A percentile compares a stretch with the other conserved stretches of the same genome.
phyloP scores from a whole-genome alignment of 2,329 filamentous ascomycete genomes.

The Talaromyces sp. region DNA sequence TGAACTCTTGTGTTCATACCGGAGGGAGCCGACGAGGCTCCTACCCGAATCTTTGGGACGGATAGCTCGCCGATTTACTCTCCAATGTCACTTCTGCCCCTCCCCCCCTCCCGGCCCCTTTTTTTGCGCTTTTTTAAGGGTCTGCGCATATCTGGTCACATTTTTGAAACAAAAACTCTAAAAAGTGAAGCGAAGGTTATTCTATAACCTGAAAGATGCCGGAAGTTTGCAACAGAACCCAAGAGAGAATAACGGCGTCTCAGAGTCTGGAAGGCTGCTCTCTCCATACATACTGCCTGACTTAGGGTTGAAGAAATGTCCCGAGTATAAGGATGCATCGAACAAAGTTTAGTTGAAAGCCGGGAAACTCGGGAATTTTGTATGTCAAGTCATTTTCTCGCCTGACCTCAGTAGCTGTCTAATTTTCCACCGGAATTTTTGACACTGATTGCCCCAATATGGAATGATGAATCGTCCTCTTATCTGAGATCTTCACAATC shows the following conservation, averaged over 20 bases:
- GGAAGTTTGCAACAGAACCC: neutral
- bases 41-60: neutral
- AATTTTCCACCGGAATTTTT: neutral
- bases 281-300: neutral
- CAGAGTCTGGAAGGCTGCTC: neutral
- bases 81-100: neutral
- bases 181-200: neutral
- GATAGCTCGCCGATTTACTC: neutral
- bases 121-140: neutral
- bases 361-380: neutral
- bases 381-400: neutral
- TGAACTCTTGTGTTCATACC: neutral
- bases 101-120: neutral
- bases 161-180: neutral
- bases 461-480: neutral
- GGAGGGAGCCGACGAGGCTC: neutral
- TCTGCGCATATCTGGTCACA: neutral
- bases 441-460: neutral
- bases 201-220: neutral
- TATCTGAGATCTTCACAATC: neutral
- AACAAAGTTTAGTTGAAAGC: neutral
- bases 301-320: neutral
- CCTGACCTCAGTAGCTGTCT: neutral
- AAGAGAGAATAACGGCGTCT: neutral
- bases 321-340: neutral